Base-by-base conservation (phyloP, 208 protist genomes). In the Leptomonas pyrrhocoris region DNA sequence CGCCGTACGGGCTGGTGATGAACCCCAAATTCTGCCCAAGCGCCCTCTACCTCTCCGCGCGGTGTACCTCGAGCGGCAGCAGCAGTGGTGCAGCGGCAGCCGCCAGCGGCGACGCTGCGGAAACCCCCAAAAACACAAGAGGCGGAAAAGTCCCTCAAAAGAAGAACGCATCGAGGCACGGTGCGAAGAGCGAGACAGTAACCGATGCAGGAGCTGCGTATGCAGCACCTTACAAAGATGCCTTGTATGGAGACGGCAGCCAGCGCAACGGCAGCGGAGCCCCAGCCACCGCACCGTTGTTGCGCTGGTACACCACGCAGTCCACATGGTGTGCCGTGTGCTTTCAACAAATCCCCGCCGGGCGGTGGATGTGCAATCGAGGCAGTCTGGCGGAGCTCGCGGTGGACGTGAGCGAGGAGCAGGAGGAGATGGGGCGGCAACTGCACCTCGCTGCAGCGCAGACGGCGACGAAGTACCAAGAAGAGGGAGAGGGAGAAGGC, bases 301-400 rank as follows among this genome's bases (percentile, higher is more conserved):
- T 42, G n/a, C 71, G 66, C 25, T 72, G 61, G 60, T 74, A 70
- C 50, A 78, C 75, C n/a, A 80, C 65, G 25, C 54, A 49, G 61
- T 38, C 68, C 7, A 77, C 81, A 19, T 75, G 73, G 53, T 92
- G 86, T 49, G 77, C 74, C 28, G 79, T 73, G 21, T 88, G 86
- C 63, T 69, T 89, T n/a, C 51, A 63, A 28, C 62, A 68, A n/a
- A 89, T 92, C 51, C 65, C 71, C 18, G 43, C 63, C 3, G 86
- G 81, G 11, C 66, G 76, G 15, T 53, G 59, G 49, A 58, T 92
- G 50, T 64, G 85, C 60, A 92, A 92, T 45, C 73, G 70, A 48
- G 76, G 73, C 38, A 80, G 73, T 27, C 73, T 92, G n/a, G 40
- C 68, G 2, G 63, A 80, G 36, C 55, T 80, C 50, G 85, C 86